A percentile compares a stretch with the other conserved stretches of the same genome.
Evolutionary conservation across 164 flowering plant species (phyloP).

Genomic region (Cinnamomum micranthum): DNA sequence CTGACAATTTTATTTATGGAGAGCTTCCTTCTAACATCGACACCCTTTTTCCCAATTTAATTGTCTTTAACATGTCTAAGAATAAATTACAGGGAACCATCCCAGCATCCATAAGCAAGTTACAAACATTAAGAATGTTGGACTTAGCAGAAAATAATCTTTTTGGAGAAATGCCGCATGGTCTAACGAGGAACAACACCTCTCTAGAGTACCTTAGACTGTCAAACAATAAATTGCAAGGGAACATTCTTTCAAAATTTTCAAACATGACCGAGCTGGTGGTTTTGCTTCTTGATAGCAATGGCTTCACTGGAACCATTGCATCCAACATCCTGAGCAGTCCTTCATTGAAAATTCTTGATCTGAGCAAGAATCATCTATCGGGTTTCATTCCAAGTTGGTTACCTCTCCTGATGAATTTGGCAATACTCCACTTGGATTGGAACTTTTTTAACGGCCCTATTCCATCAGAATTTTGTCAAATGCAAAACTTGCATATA

Average conservation of each 20-base stretch:
- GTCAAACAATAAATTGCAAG: not conserved
- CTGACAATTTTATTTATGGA: not conserved
- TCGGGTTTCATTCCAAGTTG: slow-evolving; percentile 4
- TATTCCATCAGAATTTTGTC: slow-evolving; percentile 1
- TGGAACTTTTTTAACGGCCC: not conserved
- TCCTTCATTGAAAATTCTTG: not conserved
- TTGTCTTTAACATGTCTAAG: not conserved
- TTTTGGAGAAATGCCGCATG: not conserved
- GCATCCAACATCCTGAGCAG: not conserved
- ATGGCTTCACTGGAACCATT: not conserved
- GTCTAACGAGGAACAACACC: not conserved
- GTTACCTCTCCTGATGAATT: not conserved
- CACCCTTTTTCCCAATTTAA: not conserved
- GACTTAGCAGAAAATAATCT: not conserved
- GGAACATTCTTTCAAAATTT: not conserved
- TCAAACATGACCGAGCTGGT: not conserved
- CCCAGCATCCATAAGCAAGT: not conserved
- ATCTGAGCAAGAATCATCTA: not conserved
- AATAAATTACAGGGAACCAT: not conserved
- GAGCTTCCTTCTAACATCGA: not conserved
- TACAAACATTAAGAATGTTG: not conserved
- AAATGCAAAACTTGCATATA: slow-evolving; percentile 3
- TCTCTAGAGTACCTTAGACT: not conserved
- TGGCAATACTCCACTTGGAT: not conserved
- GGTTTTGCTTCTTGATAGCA: not conserved